Evolutionary conservation across 192 early-diverging fungal species (phyloP), one percentile per base, ranked within the genome.

Genomic region (Linnemannia exigua): DNA sequence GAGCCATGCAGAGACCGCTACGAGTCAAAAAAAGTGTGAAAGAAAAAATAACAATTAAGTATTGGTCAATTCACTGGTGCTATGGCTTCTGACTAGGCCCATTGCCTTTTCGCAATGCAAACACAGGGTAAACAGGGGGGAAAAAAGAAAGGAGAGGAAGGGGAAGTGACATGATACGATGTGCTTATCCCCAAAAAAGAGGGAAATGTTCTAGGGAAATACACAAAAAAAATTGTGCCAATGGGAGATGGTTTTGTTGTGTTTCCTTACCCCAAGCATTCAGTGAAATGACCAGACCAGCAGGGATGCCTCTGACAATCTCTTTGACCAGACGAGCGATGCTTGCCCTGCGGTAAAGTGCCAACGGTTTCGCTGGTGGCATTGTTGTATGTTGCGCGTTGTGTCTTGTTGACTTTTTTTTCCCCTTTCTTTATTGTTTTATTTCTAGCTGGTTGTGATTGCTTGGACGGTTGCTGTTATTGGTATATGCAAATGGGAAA

Each of bases 241-340:
- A 5, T 41, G n/a, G 28, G 41, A 12, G 17, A 72, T 19, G 14
- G 31, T 54, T 74, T 38, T 75, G 19, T 50, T 14, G n/a, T n/a
- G n/a, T n/a, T n/a, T n/a, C n/a, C 41, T 84, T 80, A 86, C 84
- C 84, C 84, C 84, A 86, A 7, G 84, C 84, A 77, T 86, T 86
- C 6, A 86, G 48, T 15, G 84, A 86, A 35, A 86, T 86, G 74
- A 86, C 84, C 17, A 86, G 70, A 0, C 78, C 77, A 28, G 84
- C 84, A 47, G 84, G 84, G 70, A 86, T 86, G 78, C 79, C 84
- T 50, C 61, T 80, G 74, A 86, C 28, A 63, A 86, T 70, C 31
- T 74, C 50, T 19, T n/a, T 69, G 31, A 75, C 75, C 36, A 80
- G 50, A 51, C 67, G 48, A 19, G 52, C 50, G 0, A 66, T 22